Evolutionary conservation across 495 filamentous ascomycete genomes (phyloP), one percentile per base, ranked within the genome.

Genomic region (Daldinia concentrica): DNA sequence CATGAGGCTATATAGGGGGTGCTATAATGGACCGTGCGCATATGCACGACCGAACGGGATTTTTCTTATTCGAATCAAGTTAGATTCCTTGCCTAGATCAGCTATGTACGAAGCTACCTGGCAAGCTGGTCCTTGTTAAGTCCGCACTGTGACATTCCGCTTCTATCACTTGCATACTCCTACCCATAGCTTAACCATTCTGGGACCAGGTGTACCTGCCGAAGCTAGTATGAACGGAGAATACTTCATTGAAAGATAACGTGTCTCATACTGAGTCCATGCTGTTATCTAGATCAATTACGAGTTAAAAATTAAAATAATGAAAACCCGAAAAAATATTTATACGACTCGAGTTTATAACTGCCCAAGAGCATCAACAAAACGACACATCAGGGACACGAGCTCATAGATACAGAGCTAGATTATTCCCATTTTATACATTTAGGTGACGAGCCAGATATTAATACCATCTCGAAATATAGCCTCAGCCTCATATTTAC

Each of bases 81-180:
- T 66, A 71, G 57, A n/a, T 56, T 34, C 32, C 8, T 24, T 39
- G 8, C 36, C 32, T 36, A 14, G 55, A 34, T 58, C 19, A 39
- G 32, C 2, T 36, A 58, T 9, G 32, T 34, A 48, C 37, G 17
- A 34, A 65, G 29, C 1, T 58, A 65, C 62, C 12, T 50, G 1
- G 26, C 32, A 3, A 14, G 19, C 15, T 57, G 27, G 19, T 58
- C 34, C n/a, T 30, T 12, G 24, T 30, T 17, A 11, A 48, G 3
- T 58, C 45, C 69, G 55, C 59, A 67, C 69, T 72, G 69, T 72
- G 64, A 67, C 64, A 64, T 67, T 66, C 63, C 69, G 69, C 36
- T 19, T 36, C 58, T 37, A 72, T 72, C 69, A 72, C 69, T 72
- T 72, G 69, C 69, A 72, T 67, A 52, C 43, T 59, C 30, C 22